Evolutionary conservation across 257 asterid genomes (phyloP), one percentile per base, ranked within the genome.

Genomic region (Solanum clarkiae): DNA sequence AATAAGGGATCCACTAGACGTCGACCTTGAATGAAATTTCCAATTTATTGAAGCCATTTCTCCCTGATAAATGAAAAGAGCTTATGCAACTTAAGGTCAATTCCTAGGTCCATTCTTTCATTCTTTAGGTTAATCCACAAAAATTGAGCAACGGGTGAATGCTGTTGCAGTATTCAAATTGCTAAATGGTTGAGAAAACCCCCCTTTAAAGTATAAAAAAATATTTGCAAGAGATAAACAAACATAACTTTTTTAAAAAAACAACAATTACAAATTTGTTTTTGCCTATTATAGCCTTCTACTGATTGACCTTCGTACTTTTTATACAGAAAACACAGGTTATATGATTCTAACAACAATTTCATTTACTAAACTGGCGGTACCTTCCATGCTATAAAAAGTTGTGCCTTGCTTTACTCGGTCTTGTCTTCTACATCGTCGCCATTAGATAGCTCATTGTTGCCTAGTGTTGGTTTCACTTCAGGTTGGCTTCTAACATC

Each of bases 391-490:
- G 20, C 44, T 68, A n/a, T 4, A 53, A 42, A 84, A 84, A 53
- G 26, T 20, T 20, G 54, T 47, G 42, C 54, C 51, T 83, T 57
- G 56, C 86, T 87, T 93, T 86, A 94, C 66, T 92, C 98, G 15
- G 98, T 94, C 85, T 95, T 95, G 88, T 92, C 97, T 87, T 90
- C 93, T 87, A 91, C 95, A 10, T 85, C 81, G 62, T 90, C 96
- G 0, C 86, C 87, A 36, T 86, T 86, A 68, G 88, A 83, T 81
- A 88, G 55, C 71, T 86, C 90, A 36, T 87, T 88, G 87, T 85
- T 90, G 20, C 90, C 87, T 68, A 86, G 86, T 49, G 81, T 80
- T 59, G 92, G 89, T 71, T 89, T 88, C 85, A 86, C 84, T 79
- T 92, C 95, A 16, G 91, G 80, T 18, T 88, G 87, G 83, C 86